Base-by-base conservation (phyloP, 176 grass and related monocot species). In the Zizania latifolia region DNA sequence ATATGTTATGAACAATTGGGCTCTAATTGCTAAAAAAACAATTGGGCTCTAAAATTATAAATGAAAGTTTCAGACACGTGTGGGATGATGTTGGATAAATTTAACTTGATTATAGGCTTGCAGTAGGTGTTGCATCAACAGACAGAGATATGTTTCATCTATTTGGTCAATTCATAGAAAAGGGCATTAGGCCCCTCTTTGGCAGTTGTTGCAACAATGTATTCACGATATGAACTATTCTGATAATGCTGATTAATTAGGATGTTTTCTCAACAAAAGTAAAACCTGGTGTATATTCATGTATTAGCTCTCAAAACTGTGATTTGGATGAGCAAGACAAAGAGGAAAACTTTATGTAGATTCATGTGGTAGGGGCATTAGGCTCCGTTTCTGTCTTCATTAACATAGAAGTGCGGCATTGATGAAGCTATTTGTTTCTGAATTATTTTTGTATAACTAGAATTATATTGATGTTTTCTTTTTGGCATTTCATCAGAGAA, bases 401-500 rank as follows among this genome's bases (percentile, higher is more conserved):
- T 14, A 30, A 44, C 17, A 27, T 57, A 56, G 10, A 37, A 36
- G 21, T 26, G 38, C 35, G 27, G 5, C 22, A 8, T 76, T 43
- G 22, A 26, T 57, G 41, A 71, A 65, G 21, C 12, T 71, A 13
- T 23, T 77, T 24, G n/a, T 61, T 63, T 76, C 14, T 56, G 12
- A 74, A 33, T 46, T 19, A 5, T 69, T 75, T 84, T 14, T 29
- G 6, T 21, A 69, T 27, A 58, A 27, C 50, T 78, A 38, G 17
- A 58, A 33, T 65, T 77, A 44, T 67, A 34, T 78, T 79, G 15
- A 72, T 57, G 0, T 74, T 10, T 72, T 54, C 23, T 8, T 37
- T 68, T 87, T 80, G 37, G 23, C 61, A 46, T 68, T 86, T 37
- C 7, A 71, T 69, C 82, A 98, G 94, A 89, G 78, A 57, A 98